Base-by-base conservation (phyloP, 2,329 filamentous ascomycete species). In the Fusarium musae region DNA sequence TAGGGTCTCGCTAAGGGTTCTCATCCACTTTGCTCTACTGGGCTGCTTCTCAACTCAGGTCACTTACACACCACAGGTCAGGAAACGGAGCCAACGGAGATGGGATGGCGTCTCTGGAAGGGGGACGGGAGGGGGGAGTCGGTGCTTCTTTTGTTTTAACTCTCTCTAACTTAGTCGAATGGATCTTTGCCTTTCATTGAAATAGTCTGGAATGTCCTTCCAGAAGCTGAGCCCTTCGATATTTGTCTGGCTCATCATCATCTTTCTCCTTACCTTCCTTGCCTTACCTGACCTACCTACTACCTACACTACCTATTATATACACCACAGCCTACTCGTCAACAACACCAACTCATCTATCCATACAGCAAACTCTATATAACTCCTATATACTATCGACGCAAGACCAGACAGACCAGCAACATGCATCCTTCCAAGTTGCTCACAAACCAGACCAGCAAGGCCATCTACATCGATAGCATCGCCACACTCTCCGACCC, bases 401-500 rank as follows among this genome's bases (percentile, higher is more conserved):
- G 58, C 43, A 70, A 56, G 34, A 59, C 36, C 17, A 30, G 30
- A 59, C 34, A 36, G 34, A 36, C 30, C 21, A 21, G 30, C 73
- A 63, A 62, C 50, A 77, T 77, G 75, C 75, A 76, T 46, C 60
- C 68, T 50, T 73, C 69, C 46, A 78, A 74, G 66, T 69, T 77
- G n/a, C 69, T 71, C 32, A 68, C 77, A 34, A 70, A 74, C 36
- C 65, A 72, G 43, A 58, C 67, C 9, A 74, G 65, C 57, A 72
- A 74, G 57, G 62, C 63, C 56, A 72, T 73, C 59, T 77, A 73
- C 56, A 68, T 81, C 60, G 59, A 83, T 66, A 78, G 63, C 64
- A 77, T 82, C 37, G 75, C 66, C 58, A 71, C 61, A 30, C 69
- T 82, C 46, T 82, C 81, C 5, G 78, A 80, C 3, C 75, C 78